Evolutionary conservation across 2,329 filamentous ascomycete species (phyloP), one percentile per base, ranked within the genome.

Genomic region (Penicillium sp.): DNA sequence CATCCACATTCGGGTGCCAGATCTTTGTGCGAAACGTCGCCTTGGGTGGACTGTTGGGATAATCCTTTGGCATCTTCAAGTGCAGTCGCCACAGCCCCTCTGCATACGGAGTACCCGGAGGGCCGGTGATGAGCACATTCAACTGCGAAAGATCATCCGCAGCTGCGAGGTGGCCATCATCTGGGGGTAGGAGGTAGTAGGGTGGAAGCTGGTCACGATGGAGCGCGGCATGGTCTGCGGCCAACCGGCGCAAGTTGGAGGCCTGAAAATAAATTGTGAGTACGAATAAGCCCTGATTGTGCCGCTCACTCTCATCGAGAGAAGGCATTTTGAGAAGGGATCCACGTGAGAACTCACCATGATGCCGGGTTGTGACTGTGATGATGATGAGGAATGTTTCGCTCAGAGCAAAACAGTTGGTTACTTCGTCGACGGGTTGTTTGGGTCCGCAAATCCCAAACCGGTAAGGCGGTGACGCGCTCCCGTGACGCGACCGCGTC

Each of bases 1-100:
- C 84, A 62, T 88, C 86, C 52, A 88, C 83, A 66, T 88, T 88
- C 0, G 86, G 86, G 65, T 88, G 86, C 80, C 85, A 88, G 63
- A 88, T 84, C 5, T 81, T 79, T 2, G 86, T 88, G 55, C 80
- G 81, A 69, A 88, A 88, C 35, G 80, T 79, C 2, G 86, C 86
- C 42, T 85, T 88, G 49, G 76, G 79, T 54, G 73, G 79, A 61
- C 72, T 81, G 60, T 74, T 73, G 7, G 79, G 76, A 65, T 87
- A 86, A n/a, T 80, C 81, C 17, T 81, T 76, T 0, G 86, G 86
- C 37, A 88, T 86, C 48, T 82, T 81, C 49, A 88, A 78, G 64
- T 85, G 83, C 1, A 88, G 72, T 57, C 81, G 82, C 83, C 84
- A 88, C 20, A 88, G 73, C 28, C 86, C 86, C 22, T 78, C 71